Evolutionary conservation across 805 yeast genomes (phyloP).

Genomic region (Brettanomyces nanus): DNA sequence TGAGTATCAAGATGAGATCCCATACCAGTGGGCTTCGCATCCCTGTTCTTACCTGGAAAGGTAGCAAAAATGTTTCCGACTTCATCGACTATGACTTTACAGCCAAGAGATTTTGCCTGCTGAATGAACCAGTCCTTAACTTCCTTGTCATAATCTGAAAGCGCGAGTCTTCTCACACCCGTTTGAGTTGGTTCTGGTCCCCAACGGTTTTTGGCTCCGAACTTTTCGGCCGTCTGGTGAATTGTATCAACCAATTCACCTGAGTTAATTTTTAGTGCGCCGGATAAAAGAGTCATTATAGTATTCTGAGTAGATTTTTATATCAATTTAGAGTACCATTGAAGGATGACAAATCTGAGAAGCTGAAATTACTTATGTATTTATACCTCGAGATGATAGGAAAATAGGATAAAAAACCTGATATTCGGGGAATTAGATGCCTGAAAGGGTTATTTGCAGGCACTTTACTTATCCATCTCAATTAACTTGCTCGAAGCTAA

Average conservation of each 20-base stretch:
- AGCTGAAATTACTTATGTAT: too few relatives aligned
- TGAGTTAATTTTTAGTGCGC: constrained; percentile 1
- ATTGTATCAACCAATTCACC: constrained; percentile 41
- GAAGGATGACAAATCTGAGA: too few relatives aligned
- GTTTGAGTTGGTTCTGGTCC: constrained; percentile 46
- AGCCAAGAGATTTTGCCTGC: constrained; percentile 45
- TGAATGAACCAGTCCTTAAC: constrained; percentile 58
- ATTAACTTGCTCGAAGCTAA: too few relatives aligned
- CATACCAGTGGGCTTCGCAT: constrained; percentile 47
- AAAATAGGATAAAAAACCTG: too few relatives aligned
- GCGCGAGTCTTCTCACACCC: constrained; percentile 58
- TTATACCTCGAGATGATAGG: too few relatives aligned
- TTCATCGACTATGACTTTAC: constrained; percentile 48
- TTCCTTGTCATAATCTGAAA: constrained; percentile 49
- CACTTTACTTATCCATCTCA: too few relatives aligned
- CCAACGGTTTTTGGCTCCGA: constrained; percentile 58
- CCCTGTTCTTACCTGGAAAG: constrained; percentile 45
- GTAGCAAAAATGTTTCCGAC: constrained; percentile 63
- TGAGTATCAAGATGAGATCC: constrained; percentile 73
- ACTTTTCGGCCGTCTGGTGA: constrained; percentile 45
- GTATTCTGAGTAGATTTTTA: too few relatives aligned
- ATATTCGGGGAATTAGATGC: too few relatives aligned
- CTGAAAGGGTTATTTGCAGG: too few relatives aligned
- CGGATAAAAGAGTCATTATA: neutral
- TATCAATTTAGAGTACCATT: too few relatives aligned